phyloP scores from a whole-genome alignment of 441 rosid species.

The Syzygium syzygioides region DNA sequence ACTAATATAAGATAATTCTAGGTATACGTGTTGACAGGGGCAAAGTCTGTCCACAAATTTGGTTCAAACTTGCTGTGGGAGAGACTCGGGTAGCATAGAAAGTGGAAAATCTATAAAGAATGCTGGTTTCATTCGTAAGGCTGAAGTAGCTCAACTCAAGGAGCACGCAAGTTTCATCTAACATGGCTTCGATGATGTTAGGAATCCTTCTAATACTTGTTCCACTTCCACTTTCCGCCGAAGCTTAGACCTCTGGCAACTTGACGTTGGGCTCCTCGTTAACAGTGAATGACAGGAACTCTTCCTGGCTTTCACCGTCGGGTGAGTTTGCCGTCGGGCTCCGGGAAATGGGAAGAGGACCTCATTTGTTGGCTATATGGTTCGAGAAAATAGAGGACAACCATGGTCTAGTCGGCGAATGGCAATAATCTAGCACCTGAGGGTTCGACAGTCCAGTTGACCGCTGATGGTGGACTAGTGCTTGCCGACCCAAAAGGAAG shows the following conservation, averaged over 20 bases:
- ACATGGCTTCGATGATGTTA: not conserved
- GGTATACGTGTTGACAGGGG: too few relatives aligned
- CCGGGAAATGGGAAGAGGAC: not conserved
- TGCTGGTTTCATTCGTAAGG: not conserved
- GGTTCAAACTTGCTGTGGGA: not conserved
- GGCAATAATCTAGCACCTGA: conserved; percentile 9
- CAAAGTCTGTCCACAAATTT: not conserved
- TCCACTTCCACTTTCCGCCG: not conserved
- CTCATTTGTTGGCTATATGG: conserved; percentile 20
- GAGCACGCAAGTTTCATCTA: not conserved
- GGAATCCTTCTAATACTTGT: not conserved
- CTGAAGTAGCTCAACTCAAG: not conserved
- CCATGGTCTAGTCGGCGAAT: conserved; percentile 22
- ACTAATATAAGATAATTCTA: too few relatives aligned
- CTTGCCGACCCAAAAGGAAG: not conserved
- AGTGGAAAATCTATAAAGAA: too few relatives aligned
- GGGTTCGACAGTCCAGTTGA: conserved; percentile 10
- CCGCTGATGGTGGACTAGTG: not conserved
- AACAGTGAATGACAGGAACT: not conserved
- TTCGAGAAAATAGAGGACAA: conserved; percentile 17
- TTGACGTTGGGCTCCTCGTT: not conserved
- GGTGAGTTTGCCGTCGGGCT: not conserved
- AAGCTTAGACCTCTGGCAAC: not conserved
- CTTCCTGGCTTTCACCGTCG: not conserved
- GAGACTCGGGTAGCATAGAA: too few relatives aligned